A percentile compares a stretch with the other conserved stretches of the same genome.
Conservation (phyloP, 2,329 filamentous ascomycete genomes). For the Aureobasidium sp. region DNA sequence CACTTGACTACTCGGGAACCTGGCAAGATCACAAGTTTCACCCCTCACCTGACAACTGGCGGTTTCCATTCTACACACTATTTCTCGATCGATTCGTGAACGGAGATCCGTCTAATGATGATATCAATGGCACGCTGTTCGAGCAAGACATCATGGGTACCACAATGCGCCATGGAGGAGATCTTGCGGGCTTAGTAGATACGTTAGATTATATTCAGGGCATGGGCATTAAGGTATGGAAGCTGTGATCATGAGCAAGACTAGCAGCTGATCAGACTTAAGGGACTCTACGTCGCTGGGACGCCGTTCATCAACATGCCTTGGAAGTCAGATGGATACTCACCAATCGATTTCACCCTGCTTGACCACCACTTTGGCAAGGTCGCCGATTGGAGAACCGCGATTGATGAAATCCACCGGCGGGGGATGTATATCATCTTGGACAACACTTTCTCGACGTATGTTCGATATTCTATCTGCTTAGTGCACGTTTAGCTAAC, state of each 20-base stretch:
- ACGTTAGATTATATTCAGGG: constrained; percentile 58
- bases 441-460: constrained; percentile 58
- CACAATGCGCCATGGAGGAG: constrained; percentile 58
- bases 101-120: constrained; percentile 58
- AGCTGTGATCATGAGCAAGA: accelerated
- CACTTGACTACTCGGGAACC: constrained; percentile 52
- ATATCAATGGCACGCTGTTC: constrained; percentile 53
- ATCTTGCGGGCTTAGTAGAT: constrained; percentile 51
- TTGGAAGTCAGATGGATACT: constrained; percentile 56
- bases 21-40: constrained; percentile 47
- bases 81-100: constrained; percentile 60
- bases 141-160: constrained; percentile 54
- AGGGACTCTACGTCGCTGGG: constrained; percentile 58
- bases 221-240: constrained; percentile 45
- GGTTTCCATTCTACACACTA: constrained; percentile 59
- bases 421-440: constrained; percentile 59
- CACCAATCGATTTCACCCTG: constrained; percentile 54
- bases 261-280: background rate
- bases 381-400: constrained; percentile 51
- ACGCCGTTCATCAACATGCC: constrained; percentile 58
- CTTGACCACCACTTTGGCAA: constrained; percentile 57
- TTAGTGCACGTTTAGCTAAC: background rate
- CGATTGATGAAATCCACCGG: constrained; percentile 54
- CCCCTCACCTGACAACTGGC: constrained; percentile 55
- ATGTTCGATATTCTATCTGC: background rate